phyloP scores from a whole-genome alignment of 1,284 basidiomycete species.

The Naganishia cerealis region DNA sequence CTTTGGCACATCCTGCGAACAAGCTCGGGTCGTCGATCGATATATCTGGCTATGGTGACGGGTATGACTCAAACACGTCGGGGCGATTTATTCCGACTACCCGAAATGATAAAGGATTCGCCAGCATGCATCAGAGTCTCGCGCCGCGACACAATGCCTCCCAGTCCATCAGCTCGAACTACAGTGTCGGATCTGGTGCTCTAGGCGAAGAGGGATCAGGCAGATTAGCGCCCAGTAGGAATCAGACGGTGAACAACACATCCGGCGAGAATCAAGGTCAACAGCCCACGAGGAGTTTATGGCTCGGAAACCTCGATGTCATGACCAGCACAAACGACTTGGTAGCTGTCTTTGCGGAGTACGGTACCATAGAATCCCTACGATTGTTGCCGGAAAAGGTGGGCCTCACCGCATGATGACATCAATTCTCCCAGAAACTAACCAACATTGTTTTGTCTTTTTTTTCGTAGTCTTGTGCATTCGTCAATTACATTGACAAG shows the following conservation, averaged over 20 bases:
- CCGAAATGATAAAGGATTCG: constrained; percentile 47
- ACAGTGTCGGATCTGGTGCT: constrained; percentile 7
- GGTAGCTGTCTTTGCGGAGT: constrained; percentile 89
- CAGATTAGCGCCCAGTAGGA: constrained; percentile 14
- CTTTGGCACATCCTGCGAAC: not conserved
- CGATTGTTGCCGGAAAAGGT: constrained; percentile 94
- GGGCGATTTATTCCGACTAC: constrained; percentile 1
- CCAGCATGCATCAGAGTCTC: constrained; percentile 55
- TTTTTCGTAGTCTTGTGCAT: constrained; percentile 79
- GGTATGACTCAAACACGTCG: constrained; percentile 2
- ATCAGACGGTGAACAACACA: not conserved
- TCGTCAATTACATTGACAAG: constrained; percentile 96
- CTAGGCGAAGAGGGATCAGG: constrained; percentile 21
- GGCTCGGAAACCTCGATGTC: constrained; percentile 95
- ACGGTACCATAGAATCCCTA: constrained; percentile 93
- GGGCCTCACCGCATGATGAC: constrained; percentile 37
- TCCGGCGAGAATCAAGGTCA: constrained; percentile 55
- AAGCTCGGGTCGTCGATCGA: constrained; percentile 24
- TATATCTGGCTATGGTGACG: constrained; percentile 2
- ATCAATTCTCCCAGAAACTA: not conserved
- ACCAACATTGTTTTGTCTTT: not conserved
- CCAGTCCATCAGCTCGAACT: constrained; percentile 48
- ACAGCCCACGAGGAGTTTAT: constrained; percentile 88
- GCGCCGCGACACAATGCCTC: constrained; percentile 68
- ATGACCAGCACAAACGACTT: constrained; percentile 91